Evolutionary conservation across 2,329 filamentous ascomycete genomes (phyloP).

Genomic region (Beauveria sp.): DNA sequence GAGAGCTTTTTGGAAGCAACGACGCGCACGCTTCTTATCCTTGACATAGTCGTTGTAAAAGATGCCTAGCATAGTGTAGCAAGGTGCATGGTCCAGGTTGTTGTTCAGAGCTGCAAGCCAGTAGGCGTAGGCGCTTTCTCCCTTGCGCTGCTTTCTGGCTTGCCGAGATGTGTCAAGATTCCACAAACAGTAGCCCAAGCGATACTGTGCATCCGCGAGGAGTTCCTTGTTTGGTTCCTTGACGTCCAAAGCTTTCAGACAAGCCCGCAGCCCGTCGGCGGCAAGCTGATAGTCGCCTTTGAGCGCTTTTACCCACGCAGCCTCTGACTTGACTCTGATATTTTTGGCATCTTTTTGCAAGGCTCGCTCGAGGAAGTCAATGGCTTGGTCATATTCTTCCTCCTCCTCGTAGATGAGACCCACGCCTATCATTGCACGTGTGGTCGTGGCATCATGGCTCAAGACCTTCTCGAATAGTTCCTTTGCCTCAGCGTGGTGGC

Average conservation of each 20-base stretch:
- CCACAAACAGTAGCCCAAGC: constrained; percentile 83
- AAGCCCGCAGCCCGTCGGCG: constrained; percentile 61
- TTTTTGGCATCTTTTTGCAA: constrained; percentile 66
- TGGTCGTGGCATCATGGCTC: constrained; percentile 65
- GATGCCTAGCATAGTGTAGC: constrained; percentile 83
- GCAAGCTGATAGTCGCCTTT: constrained; percentile 67
- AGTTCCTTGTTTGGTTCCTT: constrained; percentile 58
- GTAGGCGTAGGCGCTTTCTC: constrained; percentile 62
- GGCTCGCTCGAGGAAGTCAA: constrained; percentile 72
- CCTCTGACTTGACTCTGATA: constrained; percentile 72
- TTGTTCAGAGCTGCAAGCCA: constrained; percentile 80
- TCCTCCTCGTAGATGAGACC: constrained; percentile 91
- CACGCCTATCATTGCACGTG: constrained; percentile 76
- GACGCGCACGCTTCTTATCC: constrained; percentile 77
- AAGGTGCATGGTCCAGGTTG: constrained; percentile 79
- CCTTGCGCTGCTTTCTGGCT: constrained; percentile 70
- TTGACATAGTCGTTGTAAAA: constrained; percentile 89
- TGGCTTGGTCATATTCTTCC: constrained; percentile 75
- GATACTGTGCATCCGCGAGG: constrained; percentile 78
- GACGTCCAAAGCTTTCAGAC: constrained; percentile 56
- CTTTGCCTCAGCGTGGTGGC: constrained; percentile 83
- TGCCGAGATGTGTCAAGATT: constrained; percentile 66
- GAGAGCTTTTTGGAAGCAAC: constrained; percentile 93
- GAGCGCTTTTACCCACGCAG: constrained; percentile 85
- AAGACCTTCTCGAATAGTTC: constrained; percentile 78